Evolutionary conservation across 148 eudicot species (phyloP), one percentile per base, ranked within the genome.

Genomic region (Pouteria glomerata): DNA sequence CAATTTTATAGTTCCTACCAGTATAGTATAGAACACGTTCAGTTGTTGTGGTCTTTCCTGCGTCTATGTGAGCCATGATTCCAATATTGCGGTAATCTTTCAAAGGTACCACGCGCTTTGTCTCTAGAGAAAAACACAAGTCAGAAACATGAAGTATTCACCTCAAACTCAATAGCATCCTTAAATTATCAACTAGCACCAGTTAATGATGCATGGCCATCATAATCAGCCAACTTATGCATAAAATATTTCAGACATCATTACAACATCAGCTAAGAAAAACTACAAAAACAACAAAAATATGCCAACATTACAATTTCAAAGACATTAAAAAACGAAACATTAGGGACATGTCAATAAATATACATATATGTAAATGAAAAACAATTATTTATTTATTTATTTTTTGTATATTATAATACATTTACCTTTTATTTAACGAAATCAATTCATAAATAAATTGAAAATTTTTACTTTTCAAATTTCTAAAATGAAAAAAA

Each of bases 1-100:
- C 99, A 44, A 96, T 96, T 79, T 96, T 96, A 74, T 96, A 96
- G 85, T 88, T 96, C 80, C 89, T 86, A 71, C 99, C 99, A 3
- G 99, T 96, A 80, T 96, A 96, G 77, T 64, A 96, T 29, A 96
- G 84, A 57, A 96, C 66, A 42, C 99, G 81, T 82, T 96, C 97
- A 21, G 99, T 96, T 18, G 99, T 96, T 10, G 99, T 96, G 18
- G 99, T 96, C 85, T 96, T 96, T 48, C 97, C 99, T 33, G 99
- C 99, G 78, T 96, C 99, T 67, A 96, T 96, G 72, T 96, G 99
- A 73, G 99, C 99, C 99, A 96, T 96, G 66, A 96, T 96, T 76
- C 99, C 99, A 21, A 96, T 96, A 60, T 96, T 96, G 45, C 99
- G 94, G 42, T 96, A 96, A 78, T 96, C 96, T 60, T 72, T 72